Base-by-base conservation (phyloP, 1,284 basidiomycete species). In the Golubevia sp. region DNA sequence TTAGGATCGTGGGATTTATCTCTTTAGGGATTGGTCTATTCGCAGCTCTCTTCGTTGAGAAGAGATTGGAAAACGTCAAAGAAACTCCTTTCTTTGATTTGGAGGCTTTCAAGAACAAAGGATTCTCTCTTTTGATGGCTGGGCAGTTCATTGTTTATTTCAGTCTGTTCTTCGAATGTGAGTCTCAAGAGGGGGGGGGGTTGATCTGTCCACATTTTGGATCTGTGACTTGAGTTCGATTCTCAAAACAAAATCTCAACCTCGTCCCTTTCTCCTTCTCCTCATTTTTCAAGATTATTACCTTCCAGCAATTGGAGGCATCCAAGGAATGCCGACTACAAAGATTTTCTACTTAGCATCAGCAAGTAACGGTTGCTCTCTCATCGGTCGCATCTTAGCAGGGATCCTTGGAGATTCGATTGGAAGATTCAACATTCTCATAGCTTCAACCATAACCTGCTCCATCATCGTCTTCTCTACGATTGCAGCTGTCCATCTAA, bases 71-170 rank as follows among this genome's bases (percentile, higher is more conserved):
- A 13, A n/a, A 51, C 2, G 55, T 63, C 1, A 38, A 53, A 18
- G n/a, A 21, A 7, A 59, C 53, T 7, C 62, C 62, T 24, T 63
- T 63, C 25, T 23, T 63, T 20, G 62, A 63, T 44, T 25, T 60
- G 18, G 44, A 51, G 11, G 58, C 62, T 7, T 63, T 63, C 5
- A 20, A 15, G 2, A 52, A 48, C 21, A 52, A 52, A 8, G 56
- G 58, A 25, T 63, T 60, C 58, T 24, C 51, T 15, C 25, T 63
- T 24, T 59, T 63, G 2, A 44, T 63, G 2, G 21, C 26, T 21
- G 62, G 62, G 20, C 62, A 63, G 30, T 60, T 63, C 62, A 49
- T 63, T 57, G 53, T 63, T 50, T 63, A 61, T 27, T 59, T 63
- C 50, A 57, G 62, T 20, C 50, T 63, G n/a, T 63, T 61, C 24